These are phyloP conservation scores for Aegilops sharonensis DNA, from an alignment of 176 grass and related monocot genomes.

Conservation along the genomic window DNA sequence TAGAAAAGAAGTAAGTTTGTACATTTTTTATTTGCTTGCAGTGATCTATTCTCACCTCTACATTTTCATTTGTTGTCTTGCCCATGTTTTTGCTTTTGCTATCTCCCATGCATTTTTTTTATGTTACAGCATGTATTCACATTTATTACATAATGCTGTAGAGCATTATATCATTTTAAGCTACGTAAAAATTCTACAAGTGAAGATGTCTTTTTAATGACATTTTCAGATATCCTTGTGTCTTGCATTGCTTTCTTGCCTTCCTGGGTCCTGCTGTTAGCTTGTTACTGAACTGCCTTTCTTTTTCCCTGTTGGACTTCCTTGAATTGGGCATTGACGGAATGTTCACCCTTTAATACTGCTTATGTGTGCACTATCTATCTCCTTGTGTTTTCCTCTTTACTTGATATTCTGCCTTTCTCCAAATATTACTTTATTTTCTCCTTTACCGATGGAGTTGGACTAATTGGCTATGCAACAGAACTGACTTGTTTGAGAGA, in stretches of 20 bases:
- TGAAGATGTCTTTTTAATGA: neutral
- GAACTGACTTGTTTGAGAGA: neutral
- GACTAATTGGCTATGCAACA: neutral
- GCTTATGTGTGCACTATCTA: conserved; percentile 2
- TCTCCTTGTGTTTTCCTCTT: neutral
- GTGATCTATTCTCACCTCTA: neutral
- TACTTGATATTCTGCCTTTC: neutral
- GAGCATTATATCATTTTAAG: neutral
- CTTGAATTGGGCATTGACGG: neutral
- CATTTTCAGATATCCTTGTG: neutral
- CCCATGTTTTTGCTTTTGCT: neutral
- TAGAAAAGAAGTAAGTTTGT: conserved; percentile 88
- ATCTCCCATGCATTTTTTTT: neutral
- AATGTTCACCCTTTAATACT: neutral
- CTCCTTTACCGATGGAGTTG: neutral
- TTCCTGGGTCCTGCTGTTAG: conserved; percentile 2
- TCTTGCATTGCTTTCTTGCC: neutral
- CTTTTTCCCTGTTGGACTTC: neutral
- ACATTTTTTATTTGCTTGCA: conserved; percentile 8
- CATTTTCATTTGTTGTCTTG: conserved; percentile 6
- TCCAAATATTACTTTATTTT: neutral
- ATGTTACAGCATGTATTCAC: conserved; percentile 12
- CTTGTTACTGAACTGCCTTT: neutral
- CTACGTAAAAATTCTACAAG: neutral
- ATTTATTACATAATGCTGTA: conserved; percentile 1